Conservation (phyloP, 495 filamentous ascomycete species). For the Talaromyces proteolyticus region DNA sequence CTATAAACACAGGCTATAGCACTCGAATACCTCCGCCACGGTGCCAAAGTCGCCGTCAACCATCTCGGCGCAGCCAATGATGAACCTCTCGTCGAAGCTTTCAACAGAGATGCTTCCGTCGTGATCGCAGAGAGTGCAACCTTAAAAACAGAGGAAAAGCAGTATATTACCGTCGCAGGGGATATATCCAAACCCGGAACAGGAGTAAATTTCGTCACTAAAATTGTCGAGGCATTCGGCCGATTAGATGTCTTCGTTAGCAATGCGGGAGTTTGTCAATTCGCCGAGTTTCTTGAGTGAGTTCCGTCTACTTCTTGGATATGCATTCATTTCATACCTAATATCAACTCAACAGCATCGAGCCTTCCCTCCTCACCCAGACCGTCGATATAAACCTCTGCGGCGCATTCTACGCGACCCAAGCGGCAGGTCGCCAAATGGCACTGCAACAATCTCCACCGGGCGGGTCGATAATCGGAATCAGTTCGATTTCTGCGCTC, state of each 20-base stretch:
- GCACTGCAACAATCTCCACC: conserved; percentile 45
- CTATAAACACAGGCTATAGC: conserved; percentile 58
- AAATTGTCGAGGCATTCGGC: conserved; percentile 51
- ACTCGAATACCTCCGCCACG: conserved; percentile 64
- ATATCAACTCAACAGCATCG: conserved; percentile 40
- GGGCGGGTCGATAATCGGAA: conserved; percentile 77
- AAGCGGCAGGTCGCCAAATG: conserved; percentile 81
- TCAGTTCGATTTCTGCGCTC: conserved; percentile 77
- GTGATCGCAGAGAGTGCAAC: conserved; percentile 19
- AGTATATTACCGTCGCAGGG: conserved; percentile 54
- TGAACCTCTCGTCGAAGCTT: conserved; percentile 43
- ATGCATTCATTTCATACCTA: no score
- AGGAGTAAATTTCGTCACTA: conserved; percentile 47
- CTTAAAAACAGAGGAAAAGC: conserved; percentile 26
- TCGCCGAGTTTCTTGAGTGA: conserved; percentile 71
- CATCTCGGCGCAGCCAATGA: conserved; percentile 57
- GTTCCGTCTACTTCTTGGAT: conserved; percentile 11
- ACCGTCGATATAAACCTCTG: conserved; percentile 76
- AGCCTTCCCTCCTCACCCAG: conserved; percentile 52
- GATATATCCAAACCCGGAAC: conserved; percentile 65
- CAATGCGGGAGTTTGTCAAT: conserved; percentile 84
- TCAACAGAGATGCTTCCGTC: conserved; percentile 44
- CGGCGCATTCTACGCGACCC: conserved; percentile 79
- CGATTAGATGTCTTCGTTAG: conserved; percentile 76
- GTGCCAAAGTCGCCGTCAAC: conserved; percentile 64